Conservation (phyloP, 441 rosid species). For the Pelargonium citronellum region DNA sequence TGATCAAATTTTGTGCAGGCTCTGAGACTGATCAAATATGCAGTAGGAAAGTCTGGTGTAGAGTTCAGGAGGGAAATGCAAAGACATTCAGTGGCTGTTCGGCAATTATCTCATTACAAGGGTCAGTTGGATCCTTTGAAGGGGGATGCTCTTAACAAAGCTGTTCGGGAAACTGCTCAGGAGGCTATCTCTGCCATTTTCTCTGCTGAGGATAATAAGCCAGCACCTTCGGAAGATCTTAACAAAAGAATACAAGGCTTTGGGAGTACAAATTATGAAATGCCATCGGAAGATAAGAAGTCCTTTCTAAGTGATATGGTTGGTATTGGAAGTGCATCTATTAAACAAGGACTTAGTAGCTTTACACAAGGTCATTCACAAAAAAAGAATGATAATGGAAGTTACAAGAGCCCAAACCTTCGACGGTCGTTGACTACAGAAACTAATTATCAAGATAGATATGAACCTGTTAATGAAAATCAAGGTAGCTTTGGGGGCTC, state of each 20-base stretch:
- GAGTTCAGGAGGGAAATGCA: conserved; percentile 98
- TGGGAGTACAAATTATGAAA: conserved; percentile 74
- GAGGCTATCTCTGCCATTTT: conserved; percentile 80
- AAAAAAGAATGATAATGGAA: conserved; percentile 72
- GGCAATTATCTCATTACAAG: conserved; percentile 78
- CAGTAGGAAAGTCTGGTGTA: conserved; percentile 78
- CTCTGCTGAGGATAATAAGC: conserved; percentile 62
- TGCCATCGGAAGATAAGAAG: conserved; percentile 73
- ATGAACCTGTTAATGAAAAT: conserved; percentile 59
- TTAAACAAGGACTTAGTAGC: conserved; percentile 85
- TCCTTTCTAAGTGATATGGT: conserved; percentile 95
- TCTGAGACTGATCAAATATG: conserved; percentile 82
- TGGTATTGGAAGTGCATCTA: conserved; percentile 85
- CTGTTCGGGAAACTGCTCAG: conserved; percentile 90
- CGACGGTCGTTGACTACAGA: conserved; percentile 78
- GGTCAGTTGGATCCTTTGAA: conserved; percentile 82
- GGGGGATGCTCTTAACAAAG: conserved; percentile 94
- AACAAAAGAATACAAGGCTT: conserved; percentile 84
- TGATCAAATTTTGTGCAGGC: conserved; percentile 46
- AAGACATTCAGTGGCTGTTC: conserved; percentile 80
- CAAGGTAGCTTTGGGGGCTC: conserved; percentile 43
- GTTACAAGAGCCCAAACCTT: conserved; percentile 80
- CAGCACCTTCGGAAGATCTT: conserved; percentile 54
- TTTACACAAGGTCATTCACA: conserved; percentile 66
- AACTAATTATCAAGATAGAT: conserved; percentile 53